phyloP scores from a whole-genome alignment of 441 rosid species.

The Euphorbia neoarborescens region DNA sequence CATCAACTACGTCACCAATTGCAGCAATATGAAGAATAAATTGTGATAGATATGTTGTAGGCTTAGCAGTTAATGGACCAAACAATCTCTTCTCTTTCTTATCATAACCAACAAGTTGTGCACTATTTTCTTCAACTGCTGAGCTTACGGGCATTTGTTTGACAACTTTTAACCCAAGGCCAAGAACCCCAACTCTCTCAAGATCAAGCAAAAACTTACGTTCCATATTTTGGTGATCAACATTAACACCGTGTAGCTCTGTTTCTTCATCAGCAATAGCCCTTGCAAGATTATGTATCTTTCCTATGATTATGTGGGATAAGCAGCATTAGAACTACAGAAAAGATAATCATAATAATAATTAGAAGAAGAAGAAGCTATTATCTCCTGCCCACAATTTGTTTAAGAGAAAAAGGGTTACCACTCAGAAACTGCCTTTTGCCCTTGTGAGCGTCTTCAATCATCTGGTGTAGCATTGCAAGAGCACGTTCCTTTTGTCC shows the following conservation, averaged over 20 bases:
- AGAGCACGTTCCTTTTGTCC: slow-evolving; percentile 93
- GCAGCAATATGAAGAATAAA: slow-evolving; percentile 96
- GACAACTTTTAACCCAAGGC: slow-evolving; percentile 70
- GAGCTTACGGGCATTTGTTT: slow-evolving; percentile 46
- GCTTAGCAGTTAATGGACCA: slow-evolving; percentile 75
- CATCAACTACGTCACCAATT: slow-evolving; percentile 96
- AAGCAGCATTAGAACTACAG: slow-evolving; percentile 23
- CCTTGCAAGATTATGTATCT: slow-evolving; percentile 94
- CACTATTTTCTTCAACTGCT: slow-evolving; percentile 38
- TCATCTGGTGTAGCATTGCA: slow-evolving; percentile 90
- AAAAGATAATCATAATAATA: slow-evolving; percentile 17
- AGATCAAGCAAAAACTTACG: slow-evolving; percentile 33
- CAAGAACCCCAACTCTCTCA: slow-evolving; percentile 80
- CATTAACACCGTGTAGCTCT: slow-evolving; percentile 46
- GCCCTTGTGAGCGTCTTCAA: slow-evolving; percentile 96
- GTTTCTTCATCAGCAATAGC: slow-evolving; percentile 91
- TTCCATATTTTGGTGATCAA: slow-evolving; percentile 40
- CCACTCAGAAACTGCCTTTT: slow-evolving; percentile 97
- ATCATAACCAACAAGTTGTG: slow-evolving; percentile 51
- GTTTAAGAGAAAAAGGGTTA: slow-evolving; percentile 33
- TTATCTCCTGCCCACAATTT: slow-evolving; percentile 12
- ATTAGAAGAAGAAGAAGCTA: slow-evolving; percentile 1
- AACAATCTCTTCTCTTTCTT: slow-evolving; percentile 65
- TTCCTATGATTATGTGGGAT: slow-evolving; percentile 47
- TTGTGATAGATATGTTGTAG: slow-evolving; percentile 80